These are phyloP conservation scores for Schoenoplectus triqueter DNA, from an alignment of 202 grass and related monocot genomes.

Conservation along the genomic window DNA sequence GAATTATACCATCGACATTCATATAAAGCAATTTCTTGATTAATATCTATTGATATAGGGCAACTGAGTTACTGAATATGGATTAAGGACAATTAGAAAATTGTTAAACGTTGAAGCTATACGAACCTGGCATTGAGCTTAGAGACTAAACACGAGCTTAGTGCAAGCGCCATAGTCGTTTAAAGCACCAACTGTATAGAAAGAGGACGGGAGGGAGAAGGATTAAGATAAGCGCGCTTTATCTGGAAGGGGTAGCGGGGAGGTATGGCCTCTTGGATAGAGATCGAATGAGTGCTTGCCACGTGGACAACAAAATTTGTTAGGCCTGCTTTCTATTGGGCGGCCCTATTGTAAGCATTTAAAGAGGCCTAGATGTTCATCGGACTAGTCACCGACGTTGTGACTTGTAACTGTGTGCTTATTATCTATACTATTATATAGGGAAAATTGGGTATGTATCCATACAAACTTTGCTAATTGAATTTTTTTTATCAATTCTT, in stretches of 20 bases:
- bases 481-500: too few relatives aligned
- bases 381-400: too few relatives aligned
- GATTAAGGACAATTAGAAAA: not conserved
- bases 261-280: slow-evolving; percentile 13
- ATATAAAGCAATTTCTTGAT: not conserved
- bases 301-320: not conserved
- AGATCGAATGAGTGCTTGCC: not conserved
- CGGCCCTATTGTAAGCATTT: not conserved
- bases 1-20: not conserved
- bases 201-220: not conserved
- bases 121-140: slow-evolving; percentile 32
- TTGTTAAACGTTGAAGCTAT: not conserved
- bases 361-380: too few relatives aligned
- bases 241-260: not conserved
- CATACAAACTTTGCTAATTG: too few relatives aligned
- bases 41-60: too few relatives aligned
- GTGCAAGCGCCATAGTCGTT: slow-evolving; percentile 22
- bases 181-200: not conserved
- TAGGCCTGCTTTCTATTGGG: not conserved
- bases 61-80: not conserved
- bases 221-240: slow-evolving; percentile 1
- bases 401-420: too few relatives aligned
- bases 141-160: not conserved
- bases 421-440: too few relatives aligned
- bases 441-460: too few relatives aligned